Evolutionary conservation across 2,329 filamentous ascomycete species (phyloP).

Genomic region (Fusarium sambucinum): DNA sequence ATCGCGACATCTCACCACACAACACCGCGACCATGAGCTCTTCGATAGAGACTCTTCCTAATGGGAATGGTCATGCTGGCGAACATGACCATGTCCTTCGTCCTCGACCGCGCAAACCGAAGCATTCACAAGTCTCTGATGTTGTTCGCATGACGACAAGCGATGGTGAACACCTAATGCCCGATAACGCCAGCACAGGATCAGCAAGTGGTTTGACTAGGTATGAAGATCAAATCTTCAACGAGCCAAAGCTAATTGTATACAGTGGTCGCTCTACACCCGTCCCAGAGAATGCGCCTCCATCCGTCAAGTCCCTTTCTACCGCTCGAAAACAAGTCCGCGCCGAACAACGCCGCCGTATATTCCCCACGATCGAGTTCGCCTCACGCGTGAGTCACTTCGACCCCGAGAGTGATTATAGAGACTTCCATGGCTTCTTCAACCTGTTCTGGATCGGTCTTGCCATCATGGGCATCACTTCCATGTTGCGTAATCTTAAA

Average conservation of each 20-base stretch:
- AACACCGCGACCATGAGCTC: constrained; percentile 47
- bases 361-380: constrained; percentile 96
- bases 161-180: constrained; percentile 52
- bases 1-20: constrained; percentile 12
- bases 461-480: constrained; percentile 95
- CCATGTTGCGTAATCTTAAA: constrained; percentile 91
- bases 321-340: constrained; percentile 85
- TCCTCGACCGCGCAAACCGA: constrained; percentile 63
- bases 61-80: constrained; percentile 46
- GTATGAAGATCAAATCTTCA: constrained; percentile 46
- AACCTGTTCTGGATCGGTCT: constrained; percentile 98
- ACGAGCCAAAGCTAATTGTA: constrained; percentile 2
- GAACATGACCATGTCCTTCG: constrained; percentile 60
- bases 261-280: constrained; percentile 84
- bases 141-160: constrained; percentile 54
- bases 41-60: constrained; percentile 47
- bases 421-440: constrained; percentile 97
- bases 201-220: constrained; percentile 59
- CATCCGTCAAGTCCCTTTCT: constrained; percentile 87
- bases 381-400: constrained; percentile 93
- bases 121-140: constrained; percentile 61
- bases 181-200: constrained; percentile 49
- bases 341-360: constrained; percentile 81
- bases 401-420: constrained; percentile 90
- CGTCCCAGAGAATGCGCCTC: constrained; percentile 89